A percentile compares a stretch with the other conserved stretches of the same genome.
phyloP scores from a whole-genome alignment of 1,284 basidiomycete genomes.

The Boletus calvinii region DNA sequence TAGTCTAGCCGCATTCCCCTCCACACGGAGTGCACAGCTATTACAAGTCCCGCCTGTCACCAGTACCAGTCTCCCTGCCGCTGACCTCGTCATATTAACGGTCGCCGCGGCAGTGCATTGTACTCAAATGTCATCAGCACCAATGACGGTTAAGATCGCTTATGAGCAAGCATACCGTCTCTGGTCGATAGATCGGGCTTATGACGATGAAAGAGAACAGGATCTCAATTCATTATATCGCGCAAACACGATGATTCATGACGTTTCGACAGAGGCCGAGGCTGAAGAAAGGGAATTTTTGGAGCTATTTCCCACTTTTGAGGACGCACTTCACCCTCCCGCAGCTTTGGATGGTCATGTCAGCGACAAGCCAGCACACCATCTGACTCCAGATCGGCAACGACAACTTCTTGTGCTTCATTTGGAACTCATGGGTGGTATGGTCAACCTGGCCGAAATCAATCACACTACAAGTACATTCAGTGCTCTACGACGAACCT shows the following conservation, averaged over 20 bases:
- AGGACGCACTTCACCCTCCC: slow-evolving; percentile 50
- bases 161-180: slow-evolving; percentile 78
- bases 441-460: neutral
- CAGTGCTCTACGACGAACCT: slow-evolving; percentile 19
- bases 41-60: slow-evolving; percentile 29
- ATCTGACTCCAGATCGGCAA: slow-evolving; percentile 24
- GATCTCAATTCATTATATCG: slow-evolving; percentile 82
- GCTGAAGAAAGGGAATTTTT: slow-evolving; percentile 81
- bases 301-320: slow-evolving; percentile 82
- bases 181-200: slow-evolving; percentile 81
- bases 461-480: slow-evolving; percentile 15
- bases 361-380: slow-evolving; percentile 11
- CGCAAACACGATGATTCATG: slow-evolving; percentile 57
- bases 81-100: slow-evolving; percentile 47
- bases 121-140: slow-evolving; percentile 32
- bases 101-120: slow-evolving; percentile 45
- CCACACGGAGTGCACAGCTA: slow-evolving; percentile 41
- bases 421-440: slow-evolving; percentile 23
- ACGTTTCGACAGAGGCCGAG: slow-evolving; percentile 68
- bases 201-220: slow-evolving; percentile 63
- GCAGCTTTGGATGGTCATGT: slow-evolving; percentile 15
- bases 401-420: slow-evolving; percentile 29
- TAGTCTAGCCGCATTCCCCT: slow-evolving; percentile 56
- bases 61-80: slow-evolving; percentile 19
- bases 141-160: slow-evolving; percentile 42